Conservation (phyloP, 1,284 basidiomycete species). For the Pseudozyma sp. region DNA sequence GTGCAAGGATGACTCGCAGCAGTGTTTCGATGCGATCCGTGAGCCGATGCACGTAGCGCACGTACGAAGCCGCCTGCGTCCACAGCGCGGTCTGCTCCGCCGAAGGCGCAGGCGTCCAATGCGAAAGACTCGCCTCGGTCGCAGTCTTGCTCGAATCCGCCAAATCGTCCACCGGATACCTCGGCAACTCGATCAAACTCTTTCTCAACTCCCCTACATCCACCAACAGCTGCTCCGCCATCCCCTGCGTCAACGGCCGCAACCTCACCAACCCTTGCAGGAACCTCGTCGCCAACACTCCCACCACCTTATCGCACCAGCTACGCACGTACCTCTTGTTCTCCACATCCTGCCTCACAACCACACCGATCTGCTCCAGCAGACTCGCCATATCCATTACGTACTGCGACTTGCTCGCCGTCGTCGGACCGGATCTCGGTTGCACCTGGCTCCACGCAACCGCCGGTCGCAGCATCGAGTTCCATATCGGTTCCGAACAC, state of each 20-base stretch:
- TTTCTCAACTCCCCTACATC: conserved; percentile 55
- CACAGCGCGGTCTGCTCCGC: conserved; percentile 40
- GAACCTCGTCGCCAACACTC: conserved; percentile 47
- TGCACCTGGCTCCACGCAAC: conserved; percentile 56
- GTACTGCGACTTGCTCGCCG: conserved; percentile 47
- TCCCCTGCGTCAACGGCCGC: conserved; percentile 49
- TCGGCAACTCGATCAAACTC: conserved; percentile 59
- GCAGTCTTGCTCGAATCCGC: conserved; percentile 18
- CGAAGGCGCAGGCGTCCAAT: conserved; percentile 33
- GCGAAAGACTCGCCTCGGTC: conserved; percentile 30
- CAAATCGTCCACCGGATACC: conserved; percentile 49
- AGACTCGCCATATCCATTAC: conserved; percentile 59
- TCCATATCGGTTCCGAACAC: conserved; percentile 61
- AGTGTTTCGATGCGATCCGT: conserved; percentile 53
- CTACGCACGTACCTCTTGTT: conserved; percentile 65
- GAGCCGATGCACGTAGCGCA: conserved; percentile 54
- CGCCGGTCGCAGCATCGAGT: conserved; percentile 59
- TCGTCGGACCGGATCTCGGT: conserved; percentile 3
- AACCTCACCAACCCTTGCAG: conserved; percentile 55
- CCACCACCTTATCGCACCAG: conserved; percentile 66
- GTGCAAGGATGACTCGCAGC: conserved; percentile 51
- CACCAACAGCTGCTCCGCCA: conserved; percentile 56
- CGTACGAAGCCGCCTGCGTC: conserved; percentile 46
- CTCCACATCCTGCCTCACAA: conserved; percentile 65
- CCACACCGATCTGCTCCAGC: conserved; percentile 62